Evolutionary conservation across 1,139 yeast species (phyloP), one percentile per base, ranked within the genome.

Genomic region (Torulaspora pretoriensis): DNA sequence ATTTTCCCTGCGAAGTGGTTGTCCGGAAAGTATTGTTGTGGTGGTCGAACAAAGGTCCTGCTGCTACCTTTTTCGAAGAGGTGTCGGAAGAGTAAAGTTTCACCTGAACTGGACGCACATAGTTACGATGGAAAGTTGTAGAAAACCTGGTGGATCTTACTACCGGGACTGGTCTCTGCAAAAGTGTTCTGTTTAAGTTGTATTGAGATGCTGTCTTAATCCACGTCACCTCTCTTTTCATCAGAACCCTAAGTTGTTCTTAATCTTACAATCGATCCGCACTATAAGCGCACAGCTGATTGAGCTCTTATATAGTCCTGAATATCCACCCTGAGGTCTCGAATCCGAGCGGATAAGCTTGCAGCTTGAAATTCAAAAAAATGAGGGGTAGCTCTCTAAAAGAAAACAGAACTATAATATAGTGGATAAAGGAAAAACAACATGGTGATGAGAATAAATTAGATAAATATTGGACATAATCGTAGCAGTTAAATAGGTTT

Each of bases 1-100:
- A 53, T 39, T 50, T 49, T 7, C 58, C 57, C 42, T 53, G 57
- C 24, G 51, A 47, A 6, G 56, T 52, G 14, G 49, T 52, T 12
- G 56, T 51, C 28, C 48, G 48, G 35, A 47, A 50, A 9, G 55
- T 53, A 40, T 55, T 55, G 47, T 53, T 55, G 46, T 55, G 59
- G 37, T 55, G 53, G 17, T 50, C 57, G 36, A 45, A 55, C 32
- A 55, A 40, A 3, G 58, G 58, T 12, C 58, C 58, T 10, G 49
- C 38, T 8, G 52, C 38, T 8, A 38, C 34, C 29, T 42, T 28
- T 35, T 47, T 44, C 22, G 32, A 29, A 10, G 45, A 9, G 19
- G 47, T 38, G 22, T 32, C 40, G 12, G 40, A 31, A 33, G 46
- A 41, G 22, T 39, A 41, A 33, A 48, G 26, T 16, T 45, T 36